phyloP scores from a whole-genome alignment of 2,329 filamentous ascomycete species.

The Dryadomyces quercus-mongolicae region DNA sequence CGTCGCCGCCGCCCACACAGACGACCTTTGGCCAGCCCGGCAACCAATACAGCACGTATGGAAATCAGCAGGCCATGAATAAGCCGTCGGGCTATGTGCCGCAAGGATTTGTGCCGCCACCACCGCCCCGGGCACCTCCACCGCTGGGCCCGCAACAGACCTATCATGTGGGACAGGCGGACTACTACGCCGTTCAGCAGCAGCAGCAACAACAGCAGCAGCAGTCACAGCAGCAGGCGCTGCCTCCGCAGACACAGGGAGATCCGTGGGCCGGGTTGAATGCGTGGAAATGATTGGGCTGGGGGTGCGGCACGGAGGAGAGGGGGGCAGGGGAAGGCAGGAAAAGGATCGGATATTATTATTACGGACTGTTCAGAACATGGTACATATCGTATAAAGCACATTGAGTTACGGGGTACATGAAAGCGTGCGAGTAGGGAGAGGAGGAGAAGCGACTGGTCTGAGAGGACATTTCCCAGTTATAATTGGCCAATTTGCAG shows the following conservation, averaged over 20 bases:
- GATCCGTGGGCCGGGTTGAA: constrained; percentile 42
- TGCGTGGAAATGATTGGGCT: constrained; percentile 31
- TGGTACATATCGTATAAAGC: too few species aligned
- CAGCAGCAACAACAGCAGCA: constrained; percentile 25
- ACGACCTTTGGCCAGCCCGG: constrained; percentile 34
- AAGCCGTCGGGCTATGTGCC: constrained; percentile 34
- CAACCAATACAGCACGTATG: constrained; percentile 36
- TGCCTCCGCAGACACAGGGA: constrained; percentile 23
- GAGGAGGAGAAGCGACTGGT: too few species aligned
- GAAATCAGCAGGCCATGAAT: constrained; percentile 28
- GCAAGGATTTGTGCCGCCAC: constrained; percentile 48
- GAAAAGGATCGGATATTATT: too few species aligned
- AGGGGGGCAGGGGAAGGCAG: too few species aligned
- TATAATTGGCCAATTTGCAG: too few species aligned
- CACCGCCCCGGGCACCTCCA: constrained; percentile 50
- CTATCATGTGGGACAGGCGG: constrained; percentile 33
- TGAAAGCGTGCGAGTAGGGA: too few species aligned
- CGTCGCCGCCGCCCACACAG: constrained; percentile 53
- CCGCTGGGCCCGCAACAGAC: constrained; percentile 52
- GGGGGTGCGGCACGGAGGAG: too few species aligned
- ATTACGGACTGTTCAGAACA: too few species aligned
- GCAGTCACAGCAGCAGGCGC: constrained; percentile 25
- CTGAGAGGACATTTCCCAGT: too few species aligned
- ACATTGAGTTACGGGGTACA: too few species aligned
- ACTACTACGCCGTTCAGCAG: constrained; percentile 20